Evolutionary conservation across 1,284 basidiomycete genomes (phyloP).

Genomic region (Marasmius fiardii): DNA sequence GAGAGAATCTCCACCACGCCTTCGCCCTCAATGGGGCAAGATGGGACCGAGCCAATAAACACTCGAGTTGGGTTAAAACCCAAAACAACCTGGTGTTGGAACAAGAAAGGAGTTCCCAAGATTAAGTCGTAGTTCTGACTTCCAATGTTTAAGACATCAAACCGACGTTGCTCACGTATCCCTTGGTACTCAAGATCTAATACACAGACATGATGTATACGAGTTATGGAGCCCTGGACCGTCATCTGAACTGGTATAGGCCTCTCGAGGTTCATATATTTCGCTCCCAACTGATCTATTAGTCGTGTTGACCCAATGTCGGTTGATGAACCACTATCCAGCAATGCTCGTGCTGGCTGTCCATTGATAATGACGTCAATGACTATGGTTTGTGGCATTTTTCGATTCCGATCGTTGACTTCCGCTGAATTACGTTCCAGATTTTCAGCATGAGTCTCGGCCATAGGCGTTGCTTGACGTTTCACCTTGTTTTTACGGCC

Average conservation of each 20-base stretch:
- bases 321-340: background rate
- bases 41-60: constrained; percentile 13
- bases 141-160: background rate
- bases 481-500: too few species aligned
- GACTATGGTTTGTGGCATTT: background rate
- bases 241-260: background rate
- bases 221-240: background rate
- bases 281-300: background rate
- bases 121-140: constrained; percentile 21
- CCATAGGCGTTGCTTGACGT: background rate
- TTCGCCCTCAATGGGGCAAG: constrained; percentile 12
- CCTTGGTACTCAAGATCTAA: background rate
- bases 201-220: background rate
- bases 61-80: constrained; percentile 22
- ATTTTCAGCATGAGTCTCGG: background rate
- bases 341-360: background rate
- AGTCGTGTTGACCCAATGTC: background rate
- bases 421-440: background rate
- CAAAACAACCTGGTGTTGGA: constrained; percentile 21
- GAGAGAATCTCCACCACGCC: constrained; percentile 12
- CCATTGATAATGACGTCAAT: background rate
- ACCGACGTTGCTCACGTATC: background rate
- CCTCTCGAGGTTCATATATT: background rate
- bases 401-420: background rate
- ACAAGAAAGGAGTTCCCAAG: constrained; percentile 26